Conservation (phyloP, 371 early-diverging fungal genomes). For the Mucor velutinosus region DNA sequence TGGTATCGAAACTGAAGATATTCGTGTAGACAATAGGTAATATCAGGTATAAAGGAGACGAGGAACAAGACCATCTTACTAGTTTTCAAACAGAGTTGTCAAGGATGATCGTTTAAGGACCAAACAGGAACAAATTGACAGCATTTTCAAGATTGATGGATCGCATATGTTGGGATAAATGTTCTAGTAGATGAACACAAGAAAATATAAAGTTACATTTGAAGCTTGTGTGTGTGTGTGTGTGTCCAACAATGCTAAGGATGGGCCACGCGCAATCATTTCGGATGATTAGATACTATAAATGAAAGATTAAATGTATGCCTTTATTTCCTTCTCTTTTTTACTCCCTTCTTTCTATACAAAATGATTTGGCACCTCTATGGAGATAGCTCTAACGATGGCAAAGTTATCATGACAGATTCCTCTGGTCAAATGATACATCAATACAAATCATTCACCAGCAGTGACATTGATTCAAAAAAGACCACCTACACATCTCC, state of each 20-base stretch:
- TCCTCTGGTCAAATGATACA: background rate
- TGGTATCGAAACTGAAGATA: slow-evolving; percentile 92
- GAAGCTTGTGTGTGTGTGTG: background rate
- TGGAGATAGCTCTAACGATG: background rate
- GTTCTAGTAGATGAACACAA: background rate
- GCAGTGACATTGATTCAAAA: background rate
- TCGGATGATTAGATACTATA: background rate
- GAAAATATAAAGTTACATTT: background rate
- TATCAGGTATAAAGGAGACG: background rate
- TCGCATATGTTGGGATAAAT: slow-evolving; percentile 44
- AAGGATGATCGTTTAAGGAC: slow-evolving; percentile 36
- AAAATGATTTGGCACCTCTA: slow-evolving; percentile 16
- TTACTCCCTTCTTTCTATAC: background rate
- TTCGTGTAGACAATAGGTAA: slow-evolving; percentile 72
- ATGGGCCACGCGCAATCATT: background rate
- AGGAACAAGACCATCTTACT: too few species aligned
- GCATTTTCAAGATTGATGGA: slow-evolving; percentile 46
- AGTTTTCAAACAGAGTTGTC: slow-evolving; percentile 30
- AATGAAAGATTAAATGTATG: background rate
- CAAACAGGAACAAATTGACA: slow-evolving; percentile 25
- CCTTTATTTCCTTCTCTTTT: background rate
- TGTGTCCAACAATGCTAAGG: background rate
- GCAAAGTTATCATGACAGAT: slow-evolving; percentile 7
- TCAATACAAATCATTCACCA: background rate
- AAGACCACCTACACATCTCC: background rate